Evolutionary conservation across 2,329 filamentous ascomycete species (phyloP).

Genomic region (Zymoseptoria passerinii): DNA sequence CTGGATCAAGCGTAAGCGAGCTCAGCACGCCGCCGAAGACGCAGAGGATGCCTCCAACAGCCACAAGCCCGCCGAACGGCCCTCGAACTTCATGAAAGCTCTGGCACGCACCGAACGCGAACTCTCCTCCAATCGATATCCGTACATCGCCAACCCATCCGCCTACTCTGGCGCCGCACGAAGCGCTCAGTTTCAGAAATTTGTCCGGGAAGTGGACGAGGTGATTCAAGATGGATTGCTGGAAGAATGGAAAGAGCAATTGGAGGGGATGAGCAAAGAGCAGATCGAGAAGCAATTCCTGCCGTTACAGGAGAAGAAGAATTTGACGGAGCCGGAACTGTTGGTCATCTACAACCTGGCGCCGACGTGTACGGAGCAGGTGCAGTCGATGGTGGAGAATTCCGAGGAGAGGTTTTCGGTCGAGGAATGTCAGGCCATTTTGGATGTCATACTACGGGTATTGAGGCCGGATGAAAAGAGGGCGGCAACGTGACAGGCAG

Average conservation of each 20-base stretch:
- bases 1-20: slow-evolving; percentile 26
- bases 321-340: slow-evolving; percentile 28
- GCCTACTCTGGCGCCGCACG: slow-evolving; percentile 21
- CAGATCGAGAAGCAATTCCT: slow-evolving; percentile 22
- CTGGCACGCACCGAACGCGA: slow-evolving; percentile 27
- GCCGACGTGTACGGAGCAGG: slow-evolving; percentile 25
- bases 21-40: slow-evolving; percentile 27
- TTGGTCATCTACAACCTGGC: slow-evolving; percentile 29
- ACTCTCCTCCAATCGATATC: slow-evolving; percentile 23
- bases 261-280: slow-evolving; percentile 19
- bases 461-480: slow-evolving; percentile 11
- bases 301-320: slow-evolving; percentile 25
- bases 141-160: slow-evolving; percentile 22
- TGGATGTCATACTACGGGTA: slow-evolving; percentile 18
- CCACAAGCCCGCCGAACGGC: slow-evolving; percentile 17
- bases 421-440: slow-evolving; percentile 27
- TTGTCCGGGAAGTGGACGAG: slow-evolving; percentile 19
- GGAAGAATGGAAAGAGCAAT: slow-evolving; percentile 19
- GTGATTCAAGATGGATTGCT: slow-evolving; percentile 21
- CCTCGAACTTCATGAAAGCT: slow-evolving; percentile 25
- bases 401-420: slow-evolving; percentile 26
- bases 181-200: slow-evolving; percentile 16
- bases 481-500: neutral
- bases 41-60: slow-evolving; percentile 19
- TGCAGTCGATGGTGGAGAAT: slow-evolving; percentile 31